These are phyloP conservation scores for Fusarium multiceps DNA, from an alignment of 2,329 filamentous ascomycete species.

Conservation along the genomic window DNA sequence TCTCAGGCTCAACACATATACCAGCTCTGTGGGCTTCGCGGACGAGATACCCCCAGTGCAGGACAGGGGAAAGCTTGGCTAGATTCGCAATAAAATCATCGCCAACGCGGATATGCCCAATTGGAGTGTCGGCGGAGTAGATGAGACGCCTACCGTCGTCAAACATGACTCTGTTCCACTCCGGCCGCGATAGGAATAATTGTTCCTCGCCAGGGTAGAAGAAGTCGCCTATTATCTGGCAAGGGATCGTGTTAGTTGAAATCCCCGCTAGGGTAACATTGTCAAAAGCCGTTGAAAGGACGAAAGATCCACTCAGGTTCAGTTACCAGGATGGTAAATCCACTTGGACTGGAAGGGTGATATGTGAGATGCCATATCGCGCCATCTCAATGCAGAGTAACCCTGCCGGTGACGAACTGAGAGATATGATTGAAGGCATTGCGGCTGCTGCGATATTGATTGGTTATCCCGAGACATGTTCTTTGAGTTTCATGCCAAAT, in stretches of 20 bases:
- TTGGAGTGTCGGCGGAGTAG: conserved; percentile 39
- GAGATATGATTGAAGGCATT: conserved; percentile 16
- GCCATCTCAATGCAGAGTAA: conserved; percentile 43
- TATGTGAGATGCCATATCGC: conserved; percentile 46
- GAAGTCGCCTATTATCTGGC: conserved; percentile 54
- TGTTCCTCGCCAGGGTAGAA: conserved; percentile 51
- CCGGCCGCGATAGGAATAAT: conserved; percentile 52
- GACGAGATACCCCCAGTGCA: conserved; percentile 49
- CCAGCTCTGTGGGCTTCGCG: conserved; percentile 47
- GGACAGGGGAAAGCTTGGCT: conserved; percentile 50
- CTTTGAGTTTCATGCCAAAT: conserved; percentile 1
- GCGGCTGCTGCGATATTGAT: background rate
- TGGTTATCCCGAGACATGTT: conserved; percentile 5
- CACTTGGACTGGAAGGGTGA: conserved; percentile 40
- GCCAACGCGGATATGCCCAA: conserved; percentile 42
- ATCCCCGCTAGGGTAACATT: conserved; percentile 39
- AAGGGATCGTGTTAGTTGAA: conserved; percentile 38
- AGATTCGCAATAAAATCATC: conserved; percentile 52
- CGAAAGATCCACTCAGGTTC: conserved; percentile 36
- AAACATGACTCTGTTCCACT: conserved; percentile 52
- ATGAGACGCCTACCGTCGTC: conserved; percentile 44
- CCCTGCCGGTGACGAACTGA: conserved; percentile 35
- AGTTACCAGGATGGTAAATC: conserved; percentile 34
- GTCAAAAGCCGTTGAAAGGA: conserved; percentile 31
- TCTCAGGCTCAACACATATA: conserved; percentile 46